phyloP scores from a whole-genome alignment of 352 stramenopile genomes.

The Pseudoperonospora humuli region DNA sequence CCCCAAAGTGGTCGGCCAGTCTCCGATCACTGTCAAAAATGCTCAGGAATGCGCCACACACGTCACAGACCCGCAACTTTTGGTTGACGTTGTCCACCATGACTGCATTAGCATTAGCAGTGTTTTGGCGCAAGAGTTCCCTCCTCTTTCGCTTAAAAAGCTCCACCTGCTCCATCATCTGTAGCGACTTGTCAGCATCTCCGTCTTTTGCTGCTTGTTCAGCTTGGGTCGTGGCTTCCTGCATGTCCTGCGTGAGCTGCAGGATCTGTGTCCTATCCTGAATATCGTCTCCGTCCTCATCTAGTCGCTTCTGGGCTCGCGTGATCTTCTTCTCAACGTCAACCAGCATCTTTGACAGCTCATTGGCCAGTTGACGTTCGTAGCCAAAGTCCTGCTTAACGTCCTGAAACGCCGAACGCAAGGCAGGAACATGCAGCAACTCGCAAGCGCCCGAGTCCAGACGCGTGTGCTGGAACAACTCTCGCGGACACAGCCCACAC shows the following conservation, averaged over 20 bases:
- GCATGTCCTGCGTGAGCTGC: slow-evolving; percentile 66
- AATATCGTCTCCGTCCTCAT: slow-evolving; percentile 36
- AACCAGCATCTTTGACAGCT: slow-evolving; percentile 48
- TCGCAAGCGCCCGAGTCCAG: slow-evolving; percentile 74
- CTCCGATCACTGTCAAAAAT: slow-evolving; percentile 89
- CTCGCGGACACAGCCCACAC: slow-evolving; percentile 77
- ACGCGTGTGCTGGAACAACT: slow-evolving; percentile 88
- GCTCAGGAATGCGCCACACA: slow-evolving; percentile 87
- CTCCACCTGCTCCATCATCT: slow-evolving; percentile 58
- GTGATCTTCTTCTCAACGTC: slow-evolving; percentile 84
- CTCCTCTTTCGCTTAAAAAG: slow-evolving; percentile 36
- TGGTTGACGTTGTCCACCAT: slow-evolving; percentile 45
- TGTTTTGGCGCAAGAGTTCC: slow-evolving; percentile 15
- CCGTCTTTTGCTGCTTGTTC: slow-evolving; percentile 53
- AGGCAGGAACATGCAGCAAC: slow-evolving; percentile 58
- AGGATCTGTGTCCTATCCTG: slow-evolving; percentile 43
- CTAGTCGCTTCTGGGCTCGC: slow-evolving; percentile 56
- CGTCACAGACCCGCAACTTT: slow-evolving; percentile 86
- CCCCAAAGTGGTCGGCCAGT: slow-evolving; percentile 86
- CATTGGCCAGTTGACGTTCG: slow-evolving; percentile 55
- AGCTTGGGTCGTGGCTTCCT: slow-evolving; percentile 47
- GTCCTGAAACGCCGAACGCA: slow-evolving; percentile 58
- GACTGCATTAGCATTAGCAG: background rate
- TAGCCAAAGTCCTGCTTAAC: slow-evolving; percentile 45
- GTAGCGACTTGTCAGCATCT: slow-evolving; percentile 46